Conservation (phyloP, 305 asterid genomes). For the Solanum hybrid region DNA sequence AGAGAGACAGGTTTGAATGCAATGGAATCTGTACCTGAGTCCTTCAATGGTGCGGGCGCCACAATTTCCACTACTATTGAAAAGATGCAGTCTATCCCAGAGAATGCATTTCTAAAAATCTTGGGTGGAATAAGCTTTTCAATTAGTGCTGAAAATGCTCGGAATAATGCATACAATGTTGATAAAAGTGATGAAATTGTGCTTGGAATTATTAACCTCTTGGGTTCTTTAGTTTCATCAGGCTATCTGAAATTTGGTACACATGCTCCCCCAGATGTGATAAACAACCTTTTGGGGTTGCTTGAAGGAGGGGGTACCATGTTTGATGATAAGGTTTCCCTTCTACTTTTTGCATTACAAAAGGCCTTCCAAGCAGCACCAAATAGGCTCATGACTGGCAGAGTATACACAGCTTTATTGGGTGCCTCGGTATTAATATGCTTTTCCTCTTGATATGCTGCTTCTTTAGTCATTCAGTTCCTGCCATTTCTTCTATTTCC, state of each 20-base stretch:
- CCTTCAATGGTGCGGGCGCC: slow-evolving; percentile 11
- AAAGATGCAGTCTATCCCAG: slow-evolving; percentile 59
- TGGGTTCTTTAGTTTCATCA: slow-evolving; percentile 81
- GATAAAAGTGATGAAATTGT: slow-evolving; percentile 82
- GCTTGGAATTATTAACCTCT: slow-evolving; percentile 70
- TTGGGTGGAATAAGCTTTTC: slow-evolving; percentile 83
- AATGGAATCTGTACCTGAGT: slow-evolving; percentile 30
- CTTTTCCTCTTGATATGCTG: slow-evolving; percentile 4
- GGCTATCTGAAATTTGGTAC: slow-evolving; percentile 77
- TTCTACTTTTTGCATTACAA: slow-evolving; percentile 85
- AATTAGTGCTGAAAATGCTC: slow-evolving; percentile 92
- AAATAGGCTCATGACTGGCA: slow-evolving; percentile 73
- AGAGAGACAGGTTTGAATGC: slow-evolving; percentile 36
- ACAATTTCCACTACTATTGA: slow-evolving; percentile 18
- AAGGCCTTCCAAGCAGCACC: slow-evolving; percentile 98
- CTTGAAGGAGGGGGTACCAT: slow-evolving; percentile 96
- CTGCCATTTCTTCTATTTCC: background rate
- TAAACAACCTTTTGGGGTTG: slow-evolving; percentile 60
- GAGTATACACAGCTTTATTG: slow-evolving; percentile 67
- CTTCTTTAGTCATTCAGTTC: background rate
- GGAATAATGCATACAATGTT: slow-evolving; percentile 87
- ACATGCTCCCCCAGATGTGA: slow-evolving; percentile 62
- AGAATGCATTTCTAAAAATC: slow-evolving; percentile 44
- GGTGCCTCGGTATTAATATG: slow-evolving; percentile 75
- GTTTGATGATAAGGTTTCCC: slow-evolving; percentile 99